Base-by-base conservation (phyloP, 2,329 filamentous ascomycete species). In the Cytospora schulzeri region DNA sequence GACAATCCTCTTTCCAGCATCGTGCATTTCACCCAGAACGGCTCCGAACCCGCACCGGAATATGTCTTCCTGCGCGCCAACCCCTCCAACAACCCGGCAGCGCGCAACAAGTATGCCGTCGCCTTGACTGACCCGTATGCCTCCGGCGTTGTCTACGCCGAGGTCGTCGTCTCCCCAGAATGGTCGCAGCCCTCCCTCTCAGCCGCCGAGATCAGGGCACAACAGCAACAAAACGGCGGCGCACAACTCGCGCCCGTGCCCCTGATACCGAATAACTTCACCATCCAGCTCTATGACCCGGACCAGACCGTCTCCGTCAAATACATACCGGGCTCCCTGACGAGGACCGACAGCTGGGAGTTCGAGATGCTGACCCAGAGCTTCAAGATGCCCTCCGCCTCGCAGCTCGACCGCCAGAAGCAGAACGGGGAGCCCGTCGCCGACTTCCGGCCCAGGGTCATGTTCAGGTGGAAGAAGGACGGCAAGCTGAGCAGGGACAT, bases 281-380 rank as follows among this genome's bases (percentile, higher is more conserved):
- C 84, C n/a, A 84, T 98, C 48, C 90, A 94, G 71, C 87, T 99
- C 3, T 98, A 97, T 81, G 95, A 97, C 74, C 95, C 95, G 0
- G 94, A 98, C 74, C 92, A 95, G 76, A 85, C 90, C 70, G 81
- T 98, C 24, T 71, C 81, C 0, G 85, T 98, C 41, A 88, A 85
- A 70, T 85, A 88, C 71, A 87, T 90, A 70, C 84, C 88, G 50
- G 89, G 91, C 38, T 88, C 89, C 66, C 96, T 93, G 90, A 93
- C 90, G 67, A 89, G 88, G 66, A 88, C 88, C 17, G 87, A 92
- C 60, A 86, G 86, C 61, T 99, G 94, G 89, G 92, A 95, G 68
- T 98, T 99, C 76, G 91, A 94, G 75, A 88, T 99, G 77, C 95
- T 95, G 0, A 88, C 93, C 73, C 88, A 88, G 66, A 91, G 89